A percentile compares a stretch with the other conserved stretches of the same genome.
Conservation (phyloP, 2,329 filamentous ascomycete species). For the Nothomitra cinnamomea region DNA sequence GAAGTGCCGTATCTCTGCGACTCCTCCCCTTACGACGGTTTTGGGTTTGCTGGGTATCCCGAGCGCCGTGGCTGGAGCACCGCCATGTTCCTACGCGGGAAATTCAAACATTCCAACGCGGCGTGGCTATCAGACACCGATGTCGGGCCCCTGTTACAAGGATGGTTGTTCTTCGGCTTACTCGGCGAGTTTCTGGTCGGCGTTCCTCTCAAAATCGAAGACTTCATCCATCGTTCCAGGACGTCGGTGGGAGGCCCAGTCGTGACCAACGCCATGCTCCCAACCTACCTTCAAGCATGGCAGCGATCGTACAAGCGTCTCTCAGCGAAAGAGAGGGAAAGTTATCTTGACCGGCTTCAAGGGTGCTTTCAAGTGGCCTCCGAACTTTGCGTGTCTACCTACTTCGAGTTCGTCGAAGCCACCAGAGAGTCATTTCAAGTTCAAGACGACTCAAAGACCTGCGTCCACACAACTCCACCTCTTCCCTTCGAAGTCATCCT, state of each 20-base stretch:
- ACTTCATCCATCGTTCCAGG: not conserved
- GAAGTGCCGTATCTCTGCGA: not conserved
- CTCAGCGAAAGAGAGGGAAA: not conserved
- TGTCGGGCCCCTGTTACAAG: not conserved
- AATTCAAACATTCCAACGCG: not conserved
- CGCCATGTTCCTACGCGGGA: not conserved
- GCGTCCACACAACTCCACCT: not conserved
- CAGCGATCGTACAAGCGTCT: not conserved
- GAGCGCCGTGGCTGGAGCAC: not conserved
- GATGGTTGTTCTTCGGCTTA: not conserved
- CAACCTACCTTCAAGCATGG: not conserved
- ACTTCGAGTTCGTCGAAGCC: not conserved
- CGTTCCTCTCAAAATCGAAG: not conserved
- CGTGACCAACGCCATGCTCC: not conserved
- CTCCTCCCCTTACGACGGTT: not conserved
- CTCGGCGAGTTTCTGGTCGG: not conserved
- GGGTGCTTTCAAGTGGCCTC: not conserved
- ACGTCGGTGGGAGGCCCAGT: not conserved
- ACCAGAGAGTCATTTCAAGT: not conserved
- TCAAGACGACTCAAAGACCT: not conserved
- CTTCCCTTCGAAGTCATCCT: constrained; percentile 1
- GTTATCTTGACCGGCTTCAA: not conserved
- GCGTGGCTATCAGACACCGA: not conserved
- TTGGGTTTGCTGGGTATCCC: not conserved
- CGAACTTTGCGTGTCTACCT: not conserved